Percentiles rank a stretch among this genome's conserved stretches.
phyloP scores from a whole-genome alignment of 805 yeast genomes.

The Hanseniaspora lindneri region DNA sequence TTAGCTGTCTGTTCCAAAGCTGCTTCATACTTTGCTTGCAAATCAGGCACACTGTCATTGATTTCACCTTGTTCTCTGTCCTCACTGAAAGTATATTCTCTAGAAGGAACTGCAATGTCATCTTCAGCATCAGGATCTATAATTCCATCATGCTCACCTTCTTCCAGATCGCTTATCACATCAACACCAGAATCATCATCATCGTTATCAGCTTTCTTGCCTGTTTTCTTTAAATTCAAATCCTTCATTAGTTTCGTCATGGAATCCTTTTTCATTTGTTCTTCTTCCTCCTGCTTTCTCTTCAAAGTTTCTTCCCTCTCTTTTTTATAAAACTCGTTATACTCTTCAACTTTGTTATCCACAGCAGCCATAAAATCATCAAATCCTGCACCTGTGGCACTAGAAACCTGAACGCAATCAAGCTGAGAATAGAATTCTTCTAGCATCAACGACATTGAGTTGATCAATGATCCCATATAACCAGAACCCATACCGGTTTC shows the following conservation, averaged over 20 bases:
- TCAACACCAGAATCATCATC: slow-evolving; percentile 46
- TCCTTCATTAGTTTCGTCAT: slow-evolving; percentile 72
- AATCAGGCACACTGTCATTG: slow-evolving; percentile 32
- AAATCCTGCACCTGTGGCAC: slow-evolving; percentile 88
- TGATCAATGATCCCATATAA: slow-evolving; percentile 86
- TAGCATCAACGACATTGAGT: slow-evolving; percentile 88
- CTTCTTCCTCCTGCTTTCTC: slow-evolving; percentile 66
- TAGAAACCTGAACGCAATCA: slow-evolving; percentile 85
- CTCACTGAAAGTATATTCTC: slow-evolving; percentile 64
- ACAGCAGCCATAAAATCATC: slow-evolving; percentile 81
- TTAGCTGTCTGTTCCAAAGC: slow-evolving; percentile 58
- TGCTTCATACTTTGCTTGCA: slow-evolving; percentile 59
- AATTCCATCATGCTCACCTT: slow-evolving; percentile 34
- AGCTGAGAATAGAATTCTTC: slow-evolving; percentile 91
- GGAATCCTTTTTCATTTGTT: slow-evolving; percentile 56
- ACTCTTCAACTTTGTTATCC: slow-evolving; percentile 78
- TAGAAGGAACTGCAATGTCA: slow-evolving; percentile 43
- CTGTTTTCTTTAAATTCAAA: slow-evolving; percentile 48
- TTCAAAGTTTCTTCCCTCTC: slow-evolving; percentile 75
- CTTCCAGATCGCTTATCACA: slow-evolving; percentile 36
- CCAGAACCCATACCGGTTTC: slow-evolving; percentile 50
- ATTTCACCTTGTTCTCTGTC: slow-evolving; percentile 49
- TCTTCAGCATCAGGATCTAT: slow-evolving; percentile 30
- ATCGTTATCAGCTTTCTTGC: slow-evolving; percentile 38
- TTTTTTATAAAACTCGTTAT: slow-evolving; percentile 64